Base-by-base conservation (phyloP, 2,329 filamentous ascomycete genomes). In the Endocalyx cinctus region DNA sequence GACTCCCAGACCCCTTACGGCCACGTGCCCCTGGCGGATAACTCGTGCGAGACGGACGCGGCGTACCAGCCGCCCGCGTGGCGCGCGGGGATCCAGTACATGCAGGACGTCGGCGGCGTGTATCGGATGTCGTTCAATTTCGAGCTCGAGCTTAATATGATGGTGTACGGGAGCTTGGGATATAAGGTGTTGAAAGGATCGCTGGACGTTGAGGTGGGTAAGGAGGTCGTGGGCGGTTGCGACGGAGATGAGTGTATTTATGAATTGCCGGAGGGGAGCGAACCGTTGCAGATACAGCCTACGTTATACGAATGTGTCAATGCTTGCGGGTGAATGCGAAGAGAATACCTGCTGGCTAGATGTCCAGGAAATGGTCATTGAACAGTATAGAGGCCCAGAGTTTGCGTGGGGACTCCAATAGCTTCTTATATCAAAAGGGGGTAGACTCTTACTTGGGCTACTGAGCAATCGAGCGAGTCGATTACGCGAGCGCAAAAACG, bases 1-100 rank as follows among this genome's bases (percentile, higher is more conserved):
- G 43, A 50, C 25, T 27, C 15, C 3, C 13, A 19, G 17, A 47
- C 43, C 4, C 45, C 42, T 3, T 44, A 48, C 31, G 48, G 48
- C 10, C 6, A 40, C 29, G 39, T 38, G 31, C n/a, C n/a, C n/a
- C n/a, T n/a, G n/a, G 29, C 35, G 28, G 41, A 35, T 30, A 45
- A 34, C 23, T 50, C 42, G 18, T 22, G 32, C 12, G 10, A 34
- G 12, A n/a, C 29, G 17, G n/a, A 17, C 26, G 32, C n/a, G n/a
- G n/a, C n/a, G n/a, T n/a, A 28, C n/a, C 28, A n/a, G n/a, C 25
- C 38, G 5, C 22, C 27, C 5, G 28, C 44, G n/a, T 50, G 47
- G 47, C 35, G 23, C 14, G 31, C 48, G 19, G 46, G 41, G 8
- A 43, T 50, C 29, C 27, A 33, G 8, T 36, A 50, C 32, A 38